Evolutionary conservation across 2,329 filamentous ascomycete genomes (phyloP).

Genomic region (Tolypocladium paradoxum): DNA sequence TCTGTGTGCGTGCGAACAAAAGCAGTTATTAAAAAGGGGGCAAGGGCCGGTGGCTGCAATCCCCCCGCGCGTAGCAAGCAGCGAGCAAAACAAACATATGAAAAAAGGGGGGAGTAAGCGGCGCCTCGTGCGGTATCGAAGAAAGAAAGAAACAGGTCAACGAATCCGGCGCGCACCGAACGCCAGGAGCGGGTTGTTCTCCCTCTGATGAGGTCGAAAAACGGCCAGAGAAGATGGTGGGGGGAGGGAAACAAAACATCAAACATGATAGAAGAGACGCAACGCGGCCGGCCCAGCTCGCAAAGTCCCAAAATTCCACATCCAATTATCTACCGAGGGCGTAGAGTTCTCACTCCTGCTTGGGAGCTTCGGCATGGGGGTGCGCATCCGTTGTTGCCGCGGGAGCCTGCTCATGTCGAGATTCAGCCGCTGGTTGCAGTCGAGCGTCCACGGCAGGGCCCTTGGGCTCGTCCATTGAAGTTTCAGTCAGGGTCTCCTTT

Average conservation of each 20-base stretch:
- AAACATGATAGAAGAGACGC: neutral
- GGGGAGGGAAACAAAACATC: neutral
- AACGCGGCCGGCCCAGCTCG: neutral
- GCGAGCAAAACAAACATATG: neutral
- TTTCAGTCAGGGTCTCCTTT: neutral
- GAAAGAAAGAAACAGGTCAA: neutral
- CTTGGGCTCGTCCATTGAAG: neutral
- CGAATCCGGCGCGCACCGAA: neutral
- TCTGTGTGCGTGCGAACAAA: neutral
- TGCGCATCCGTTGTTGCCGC: neutral
- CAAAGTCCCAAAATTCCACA: neutral
- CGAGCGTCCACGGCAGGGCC: neutral
- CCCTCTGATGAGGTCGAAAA: neutral
- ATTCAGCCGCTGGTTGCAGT: neutral
- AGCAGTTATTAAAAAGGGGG: neutral
- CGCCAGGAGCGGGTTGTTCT: neutral
- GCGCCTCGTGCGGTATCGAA: neutral
- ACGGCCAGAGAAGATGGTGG: neutral
- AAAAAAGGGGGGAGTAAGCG: neutral
- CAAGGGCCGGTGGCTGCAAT: too few species aligned
- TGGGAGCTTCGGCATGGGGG: neutral
- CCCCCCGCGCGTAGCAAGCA: neutral
- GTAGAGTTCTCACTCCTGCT: neutral
- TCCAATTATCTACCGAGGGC: neutral
- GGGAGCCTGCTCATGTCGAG: neutral